A percentile compares a stretch with the other conserved stretches of the same genome.
These are phyloP conservation scores for Trifolium fragiferum DNA, from an alignment of 306 rosid species.

Conservation along the genomic window DNA sequence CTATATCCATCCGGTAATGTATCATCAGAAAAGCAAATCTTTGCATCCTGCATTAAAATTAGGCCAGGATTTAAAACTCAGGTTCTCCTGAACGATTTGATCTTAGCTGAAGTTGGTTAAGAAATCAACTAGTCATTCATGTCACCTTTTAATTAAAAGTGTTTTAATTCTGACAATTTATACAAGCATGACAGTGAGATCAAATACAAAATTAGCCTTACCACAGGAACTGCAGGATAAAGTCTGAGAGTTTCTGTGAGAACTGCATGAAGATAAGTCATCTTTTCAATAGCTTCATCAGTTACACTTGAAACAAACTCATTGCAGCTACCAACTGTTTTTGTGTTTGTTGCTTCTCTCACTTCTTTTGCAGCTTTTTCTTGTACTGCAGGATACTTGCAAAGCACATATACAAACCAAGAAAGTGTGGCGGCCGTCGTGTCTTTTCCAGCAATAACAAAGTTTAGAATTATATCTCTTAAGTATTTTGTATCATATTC, in stretches of 20 bases:
- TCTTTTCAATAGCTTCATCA: conserved; percentile 65
- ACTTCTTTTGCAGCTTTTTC: conserved; percentile 69
- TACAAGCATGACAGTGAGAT: conserved; percentile 12
- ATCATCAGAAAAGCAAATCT: conserved; percentile 69
- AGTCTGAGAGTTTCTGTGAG: conserved; percentile 85
- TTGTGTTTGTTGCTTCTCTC: conserved; percentile 49
- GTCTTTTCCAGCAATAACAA: conserved; percentile 79
- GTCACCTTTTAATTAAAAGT: too few relatives aligned
- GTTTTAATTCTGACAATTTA: background rate
- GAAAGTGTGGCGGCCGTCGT: conserved; percentile 74
- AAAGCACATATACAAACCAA: conserved; percentile 76
- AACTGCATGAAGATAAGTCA: conserved; percentile 78
- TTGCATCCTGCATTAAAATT: conserved; percentile 84
- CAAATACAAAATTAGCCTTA: conserved; percentile 44
- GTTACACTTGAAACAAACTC: conserved; percentile 55
- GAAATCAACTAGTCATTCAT: too few relatives aligned
- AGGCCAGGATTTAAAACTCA: too few relatives aligned
- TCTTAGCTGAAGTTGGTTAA: too few relatives aligned
- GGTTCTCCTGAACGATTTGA: too few relatives aligned
- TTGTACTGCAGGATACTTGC: conserved; percentile 69
- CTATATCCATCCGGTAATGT: conserved; percentile 72
- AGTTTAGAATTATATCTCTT: conserved; percentile 69
- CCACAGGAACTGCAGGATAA: conserved; percentile 84
- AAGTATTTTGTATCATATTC: conserved; percentile 52
- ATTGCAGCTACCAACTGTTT: conserved; percentile 46